Conservation (phyloP, 2,329 filamentous ascomycete genomes). For the Elsinoe arachidis region DNA sequence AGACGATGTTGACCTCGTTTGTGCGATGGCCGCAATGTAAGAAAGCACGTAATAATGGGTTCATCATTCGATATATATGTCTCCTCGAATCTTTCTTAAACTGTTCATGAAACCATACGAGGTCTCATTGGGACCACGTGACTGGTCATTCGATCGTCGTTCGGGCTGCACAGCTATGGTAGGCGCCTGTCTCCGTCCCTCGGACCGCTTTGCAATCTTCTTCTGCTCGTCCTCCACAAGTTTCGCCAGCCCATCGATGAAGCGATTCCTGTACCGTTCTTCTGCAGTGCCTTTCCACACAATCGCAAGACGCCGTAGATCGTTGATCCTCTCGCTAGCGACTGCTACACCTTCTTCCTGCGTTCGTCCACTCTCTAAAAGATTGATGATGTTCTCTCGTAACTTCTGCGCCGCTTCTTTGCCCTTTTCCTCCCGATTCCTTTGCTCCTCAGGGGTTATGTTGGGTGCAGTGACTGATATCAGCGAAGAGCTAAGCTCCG, state of each 20-base stretch:
- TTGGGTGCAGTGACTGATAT: constrained; percentile 85
- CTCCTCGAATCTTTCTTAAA: constrained; percentile 44
- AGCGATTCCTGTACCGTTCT: constrained; percentile 72
- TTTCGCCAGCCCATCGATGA: constrained; percentile 73
- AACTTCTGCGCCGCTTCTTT: constrained; percentile 67
- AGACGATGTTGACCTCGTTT: too few species aligned
- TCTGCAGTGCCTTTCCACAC: constrained; percentile 96
- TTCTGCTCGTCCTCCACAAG: constrained; percentile 67
- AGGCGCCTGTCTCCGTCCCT: constrained; percentile 16
- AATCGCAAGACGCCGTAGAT: constrained; percentile 63
- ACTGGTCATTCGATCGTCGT: constrained; percentile 18
- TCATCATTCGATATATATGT: constrained; percentile 43
- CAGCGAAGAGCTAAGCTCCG: constrained; percentile 79
- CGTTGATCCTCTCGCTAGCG: constrained; percentile 65
- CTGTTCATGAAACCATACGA: constrained; percentile 46
- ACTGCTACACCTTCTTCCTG: constrained; percentile 63
- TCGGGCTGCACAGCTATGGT: constrained; percentile 20
- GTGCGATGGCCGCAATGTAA: too few species aligned
- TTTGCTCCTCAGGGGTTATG: constrained; percentile 45
- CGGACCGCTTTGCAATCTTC: constrained; percentile 31
- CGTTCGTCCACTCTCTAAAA: constrained; percentile 49
- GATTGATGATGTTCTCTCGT: constrained; percentile 59
- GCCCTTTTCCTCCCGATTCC: constrained; percentile 76
- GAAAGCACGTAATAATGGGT: too few species aligned
- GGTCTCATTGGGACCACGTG: constrained; percentile 26